A percentile compares a stretch with the other conserved stretches of the same genome.
These are phyloP conservation scores for Spatholobus suberectus DNA, from an alignment of 306 rosid genomes.

Conservation along the genomic window DNA sequence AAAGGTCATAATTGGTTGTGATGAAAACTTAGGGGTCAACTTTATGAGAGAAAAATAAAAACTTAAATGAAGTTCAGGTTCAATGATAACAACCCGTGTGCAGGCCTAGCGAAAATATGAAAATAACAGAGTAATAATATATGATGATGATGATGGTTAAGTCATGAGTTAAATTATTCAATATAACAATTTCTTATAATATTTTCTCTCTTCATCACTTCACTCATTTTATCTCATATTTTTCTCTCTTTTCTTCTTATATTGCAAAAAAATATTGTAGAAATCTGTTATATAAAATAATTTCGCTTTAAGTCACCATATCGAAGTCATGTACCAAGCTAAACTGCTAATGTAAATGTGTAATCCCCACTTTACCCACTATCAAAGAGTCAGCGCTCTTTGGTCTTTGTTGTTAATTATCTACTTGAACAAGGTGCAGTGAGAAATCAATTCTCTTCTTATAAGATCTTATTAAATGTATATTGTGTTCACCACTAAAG, in stretches of 20 bases:
- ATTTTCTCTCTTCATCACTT: background rate
- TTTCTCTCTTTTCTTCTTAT: background rate
- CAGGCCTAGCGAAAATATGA: conserved; percentile 14
- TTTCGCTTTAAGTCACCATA: background rate
- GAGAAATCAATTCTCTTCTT: conserved; percentile 6
- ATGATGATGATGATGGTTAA: conserved; percentile 26
- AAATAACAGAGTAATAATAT: conserved; percentile 26
- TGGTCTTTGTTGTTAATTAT: conserved; percentile 4
- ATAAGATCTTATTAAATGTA: background rate
- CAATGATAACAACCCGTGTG: conserved; percentile 55
- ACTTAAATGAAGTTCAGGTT: conserved; percentile 8
- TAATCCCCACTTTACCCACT: conserved; percentile 33
- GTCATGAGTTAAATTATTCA: background rate
- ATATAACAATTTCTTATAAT: background rate
- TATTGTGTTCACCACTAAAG: background rate
- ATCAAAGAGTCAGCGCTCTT: conserved; percentile 26
- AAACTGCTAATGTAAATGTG: no score
- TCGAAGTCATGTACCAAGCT: background rate
- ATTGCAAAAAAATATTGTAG: background rate
- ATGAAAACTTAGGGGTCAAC: conserved; percentile 36
- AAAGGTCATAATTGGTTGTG: conserved; percentile 30
- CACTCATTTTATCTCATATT: background rate
- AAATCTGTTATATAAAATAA: background rate
- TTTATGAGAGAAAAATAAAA: conserved; percentile 18
- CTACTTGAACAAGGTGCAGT: conserved; percentile 11